Percentiles rank a stretch among this genome's conserved stretches.
Evolutionary conservation across 495 filamentous ascomycete species (phyloP).

Genomic region (Aspergillus bertholletiae): DNA sequence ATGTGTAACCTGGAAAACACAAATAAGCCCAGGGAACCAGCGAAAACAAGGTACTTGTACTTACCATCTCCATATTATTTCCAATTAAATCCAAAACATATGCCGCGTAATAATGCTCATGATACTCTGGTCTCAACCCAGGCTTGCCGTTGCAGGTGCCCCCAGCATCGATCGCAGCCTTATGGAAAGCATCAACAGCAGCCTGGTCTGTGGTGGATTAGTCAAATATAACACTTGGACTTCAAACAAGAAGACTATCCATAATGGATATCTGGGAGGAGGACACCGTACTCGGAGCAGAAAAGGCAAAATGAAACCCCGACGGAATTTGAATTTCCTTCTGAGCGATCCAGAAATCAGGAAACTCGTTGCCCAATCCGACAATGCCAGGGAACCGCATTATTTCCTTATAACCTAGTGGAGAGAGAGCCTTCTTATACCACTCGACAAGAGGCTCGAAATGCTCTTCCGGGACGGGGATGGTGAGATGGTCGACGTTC

Average conservation of each 20-base stretch:
- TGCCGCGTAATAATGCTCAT: constrained; percentile 43
- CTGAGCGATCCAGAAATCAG: constrained; percentile 38
- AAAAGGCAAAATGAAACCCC: constrained; percentile 20
- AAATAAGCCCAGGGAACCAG: too few relatives aligned
- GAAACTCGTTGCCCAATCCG: constrained; percentile 19
- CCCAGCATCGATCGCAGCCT: constrained; percentile 40
- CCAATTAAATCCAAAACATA: constrained; percentile 50
- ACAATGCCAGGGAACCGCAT: constrained; percentile 24
- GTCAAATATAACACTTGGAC: not conserved
- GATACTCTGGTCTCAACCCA: constrained; percentile 37
- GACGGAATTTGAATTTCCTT: constrained; percentile 6
- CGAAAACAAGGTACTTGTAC: too few relatives aligned
- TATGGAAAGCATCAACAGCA: constrained; percentile 37
- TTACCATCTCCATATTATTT: constrained; percentile 49
- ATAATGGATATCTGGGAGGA: too few relatives aligned
- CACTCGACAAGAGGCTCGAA: constrained; percentile 34
- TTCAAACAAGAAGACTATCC: too few relatives aligned
- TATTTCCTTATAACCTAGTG: constrained; percentile 34
- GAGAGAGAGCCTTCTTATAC: constrained; percentile 33
- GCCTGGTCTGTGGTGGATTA: constrained; percentile 23
- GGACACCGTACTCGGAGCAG: constrained; percentile 9
- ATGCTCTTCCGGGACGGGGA: constrained; percentile 15
- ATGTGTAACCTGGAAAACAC: too few relatives aligned
- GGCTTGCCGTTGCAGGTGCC: constrained; percentile 45
- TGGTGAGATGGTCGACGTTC: constrained; percentile 23